Evolutionary conservation across 768 basidiomycete species (phyloP), one percentile per base, ranked within the genome.

Genomic region (Strobilomyces confusus): DNA sequence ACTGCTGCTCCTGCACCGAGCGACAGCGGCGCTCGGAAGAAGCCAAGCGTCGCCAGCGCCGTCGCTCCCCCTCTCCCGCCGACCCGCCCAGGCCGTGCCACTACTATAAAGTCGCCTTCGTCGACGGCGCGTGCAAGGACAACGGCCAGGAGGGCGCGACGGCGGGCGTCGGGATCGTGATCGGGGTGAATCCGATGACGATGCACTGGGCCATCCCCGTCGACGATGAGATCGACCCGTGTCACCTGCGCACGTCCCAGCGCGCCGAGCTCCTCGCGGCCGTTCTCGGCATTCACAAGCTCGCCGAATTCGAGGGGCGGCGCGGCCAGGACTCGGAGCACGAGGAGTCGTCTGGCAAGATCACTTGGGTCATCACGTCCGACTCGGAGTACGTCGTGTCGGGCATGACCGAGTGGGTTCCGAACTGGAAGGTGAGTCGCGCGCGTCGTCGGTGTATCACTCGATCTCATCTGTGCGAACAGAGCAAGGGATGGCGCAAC

Each of bases 361-460:
- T 42, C 3, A 52, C 56, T 11, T 57, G 53, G 51, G 57, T 69
- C 41, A 54, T 73, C 54, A 63, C 65, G 11, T 63, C 68, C 5
- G 70, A 73, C 55, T 72, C 70, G 1, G 70, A 72, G 50, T 72
- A 72, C 40, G 69, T 73, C 17, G 65, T 68, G 32, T 63, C 61
- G 37, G 72, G 69, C 4, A 69, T 72, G 44, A 70, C 72, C 1
- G 64, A 74, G 54, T 73, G 69, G 69, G 56, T 69, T 44, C 69
- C 65, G 4, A n/a, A 29, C 29, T 74, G 70, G 71, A 66, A 67
- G 63, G 70, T 67, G 17, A 44, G 45, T 23, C 17, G 15, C 6
- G 8, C 19, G 19, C 4, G 11, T 29, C 17, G 7, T 32, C n/a
- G 1, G 6, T 12, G 9, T 23, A 3, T 17, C n/a, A 37, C 37